These are phyloP conservation scores for Atractiella rhizophila DNA, from an alignment of 768 basidiomycete species.

Conservation along the genomic window DNA sequence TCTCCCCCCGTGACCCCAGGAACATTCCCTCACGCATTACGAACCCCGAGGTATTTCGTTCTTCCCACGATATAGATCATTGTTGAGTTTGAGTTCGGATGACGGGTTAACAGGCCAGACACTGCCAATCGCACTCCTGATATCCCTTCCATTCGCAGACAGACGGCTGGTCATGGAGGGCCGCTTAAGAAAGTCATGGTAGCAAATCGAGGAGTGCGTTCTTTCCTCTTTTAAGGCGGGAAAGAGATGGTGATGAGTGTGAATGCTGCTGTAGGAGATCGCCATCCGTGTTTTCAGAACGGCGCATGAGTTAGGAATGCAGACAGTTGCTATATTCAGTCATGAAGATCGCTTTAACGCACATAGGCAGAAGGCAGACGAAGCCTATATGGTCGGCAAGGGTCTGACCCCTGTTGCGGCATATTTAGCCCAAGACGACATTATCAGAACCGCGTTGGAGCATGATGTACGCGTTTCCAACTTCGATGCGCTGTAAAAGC, in stretches of 20 bases:
- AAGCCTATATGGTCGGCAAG: conserved; percentile 93
- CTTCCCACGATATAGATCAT: no score
- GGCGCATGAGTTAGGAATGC: conserved; percentile 95
- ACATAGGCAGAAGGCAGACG: conserved; percentile 96
- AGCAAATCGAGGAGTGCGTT: background rate
- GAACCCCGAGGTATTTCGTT: no score
- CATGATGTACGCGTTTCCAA: no score
- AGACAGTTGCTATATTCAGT: conserved; percentile 95
- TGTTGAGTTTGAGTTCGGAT: no score
- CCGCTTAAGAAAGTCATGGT: no score
- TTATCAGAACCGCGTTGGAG: conserved; percentile 53
- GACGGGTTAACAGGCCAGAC: no score
- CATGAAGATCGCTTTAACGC: conserved; percentile 88
- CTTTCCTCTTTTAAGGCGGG: background rate
- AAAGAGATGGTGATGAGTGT: background rate
- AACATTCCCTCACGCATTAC: no score
- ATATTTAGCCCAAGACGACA: conserved; percentile 91
- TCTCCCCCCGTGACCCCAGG: no score
- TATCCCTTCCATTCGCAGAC: no score
- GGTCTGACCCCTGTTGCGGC: conserved; percentile 88
- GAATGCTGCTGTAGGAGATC: conserved; percentile 56
- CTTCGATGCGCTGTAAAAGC: no score
- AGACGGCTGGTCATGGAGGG: no score
- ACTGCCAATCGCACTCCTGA: no score
- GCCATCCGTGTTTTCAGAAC: conserved; percentile 96